phyloP scores from a whole-genome alignment of 495 filamentous ascomycete genomes.

The Lasiosphaeria miniovina region DNA sequence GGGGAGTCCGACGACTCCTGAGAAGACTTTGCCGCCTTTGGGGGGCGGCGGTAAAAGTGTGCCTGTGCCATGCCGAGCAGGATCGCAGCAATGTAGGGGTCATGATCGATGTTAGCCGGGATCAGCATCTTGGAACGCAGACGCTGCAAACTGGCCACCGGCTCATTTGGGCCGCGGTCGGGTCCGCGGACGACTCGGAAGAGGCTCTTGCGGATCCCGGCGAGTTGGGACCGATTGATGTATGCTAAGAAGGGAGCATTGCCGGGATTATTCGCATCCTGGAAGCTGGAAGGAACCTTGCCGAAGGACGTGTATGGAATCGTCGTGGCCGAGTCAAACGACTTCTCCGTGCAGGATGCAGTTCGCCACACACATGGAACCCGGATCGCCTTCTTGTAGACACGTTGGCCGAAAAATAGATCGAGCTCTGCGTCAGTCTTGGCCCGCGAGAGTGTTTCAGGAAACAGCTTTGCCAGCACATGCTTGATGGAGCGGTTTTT shows the following conservation, averaged over 20 bases:
- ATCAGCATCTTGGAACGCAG: constrained; percentile 37
- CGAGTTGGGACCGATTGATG: constrained; percentile 35
- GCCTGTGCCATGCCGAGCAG: constrained; percentile 48
- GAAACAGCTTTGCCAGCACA: constrained; percentile 36
- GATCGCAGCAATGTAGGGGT: constrained; percentile 40
- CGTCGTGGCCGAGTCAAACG: constrained; percentile 39
- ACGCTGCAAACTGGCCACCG: constrained; percentile 35
- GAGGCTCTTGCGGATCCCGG: constrained; percentile 31
- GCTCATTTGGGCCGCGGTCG: constrained; percentile 25
- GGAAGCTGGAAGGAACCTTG: constrained; percentile 8
- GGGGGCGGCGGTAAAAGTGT: constrained; percentile 32
- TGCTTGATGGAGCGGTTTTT: constrained; percentile 33
- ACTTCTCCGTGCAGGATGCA: constrained; percentile 17
- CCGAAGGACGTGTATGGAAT: constrained; percentile 19
- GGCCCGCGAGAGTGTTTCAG: constrained; percentile 25
- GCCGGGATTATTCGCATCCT: constrained; percentile 16
- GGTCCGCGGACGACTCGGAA: constrained; percentile 32
- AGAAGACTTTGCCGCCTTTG: constrained; percentile 13
- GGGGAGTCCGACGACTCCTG: constrained; percentile 18
- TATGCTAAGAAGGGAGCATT: constrained; percentile 41
- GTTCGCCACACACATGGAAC: constrained; percentile 38
- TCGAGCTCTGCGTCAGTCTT: constrained; percentile 29
- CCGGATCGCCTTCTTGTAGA: constrained; percentile 30
- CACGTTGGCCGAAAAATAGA: constrained; percentile 35
- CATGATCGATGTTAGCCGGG: constrained; percentile 39